These are phyloP conservation scores for Calonectria pseudoreteaudii DNA, from an alignment of 2,329 filamentous ascomycete genomes.

Conservation along the genomic window DNA sequence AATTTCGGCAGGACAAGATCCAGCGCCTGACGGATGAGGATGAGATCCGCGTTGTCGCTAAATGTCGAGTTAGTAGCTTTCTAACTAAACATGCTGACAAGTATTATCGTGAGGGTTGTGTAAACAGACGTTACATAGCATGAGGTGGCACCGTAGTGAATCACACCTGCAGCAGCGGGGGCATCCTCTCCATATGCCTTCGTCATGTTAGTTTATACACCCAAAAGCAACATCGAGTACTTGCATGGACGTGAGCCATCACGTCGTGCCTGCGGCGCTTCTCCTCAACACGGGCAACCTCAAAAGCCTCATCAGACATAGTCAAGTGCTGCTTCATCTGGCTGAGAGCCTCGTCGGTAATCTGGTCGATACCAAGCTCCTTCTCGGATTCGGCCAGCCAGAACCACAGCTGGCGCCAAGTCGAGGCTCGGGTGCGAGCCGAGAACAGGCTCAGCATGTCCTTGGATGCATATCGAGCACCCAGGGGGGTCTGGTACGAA, in stretches of 20 bases:
- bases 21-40: constrained; percentile 30
- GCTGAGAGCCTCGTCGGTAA: constrained; percentile 33
- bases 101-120: too few species aligned
- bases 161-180: constrained; percentile 30
- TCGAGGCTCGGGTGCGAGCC: constrained; percentile 24
- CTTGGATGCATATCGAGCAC: constrained; percentile 20
- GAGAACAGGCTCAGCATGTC: constrained; percentile 29
- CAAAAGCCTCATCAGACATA: constrained; percentile 31
- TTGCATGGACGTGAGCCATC: constrained; percentile 25
- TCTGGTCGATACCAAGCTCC: constrained; percentile 30
- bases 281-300: constrained; percentile 32
- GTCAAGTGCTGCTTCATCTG: constrained; percentile 28
- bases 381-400: constrained; percentile 32
- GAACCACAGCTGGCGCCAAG: constrained; percentile 35
- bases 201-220: neutral
- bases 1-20: constrained; percentile 29
- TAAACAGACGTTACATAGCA: too few species aligned
- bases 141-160: constrained; percentile 23
- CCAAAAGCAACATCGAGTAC: neutral
- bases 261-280: constrained; percentile 31
- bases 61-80: constrained; percentile 17
- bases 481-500: constrained; percentile 27
- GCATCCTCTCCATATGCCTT: constrained; percentile 25
- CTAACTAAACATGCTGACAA: too few species aligned
- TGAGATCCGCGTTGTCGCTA: constrained; percentile 32